These are phyloP conservation scores for Lachancea quebecensis DNA, from an alignment of 805 yeast species.

Conservation along the genomic window DNA sequence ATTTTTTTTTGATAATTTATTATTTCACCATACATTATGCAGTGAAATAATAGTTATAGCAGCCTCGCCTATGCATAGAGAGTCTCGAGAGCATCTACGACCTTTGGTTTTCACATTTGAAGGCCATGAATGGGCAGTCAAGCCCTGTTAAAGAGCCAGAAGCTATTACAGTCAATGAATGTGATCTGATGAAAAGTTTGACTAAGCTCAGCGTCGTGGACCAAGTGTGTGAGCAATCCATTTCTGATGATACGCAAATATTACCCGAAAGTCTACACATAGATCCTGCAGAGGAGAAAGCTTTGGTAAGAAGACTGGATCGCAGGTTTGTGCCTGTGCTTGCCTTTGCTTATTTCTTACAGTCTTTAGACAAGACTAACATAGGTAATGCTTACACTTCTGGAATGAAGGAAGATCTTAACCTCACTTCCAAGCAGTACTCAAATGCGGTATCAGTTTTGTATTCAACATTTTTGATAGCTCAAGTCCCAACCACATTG, in stretches of 20 bases:
- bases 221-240: background rate
- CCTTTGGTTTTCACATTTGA: background rate
- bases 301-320: slow-evolving; percentile 30
- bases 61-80: background rate
- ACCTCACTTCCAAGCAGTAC: slow-evolving; percentile 38
- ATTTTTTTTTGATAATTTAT: too few relatives aligned
- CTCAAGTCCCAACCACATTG: slow-evolving; percentile 39
- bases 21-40: too few relatives aligned
- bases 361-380: slow-evolving; percentile 39
- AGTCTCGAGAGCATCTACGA: too few relatives aligned
- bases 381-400: slow-evolving; percentile 45
- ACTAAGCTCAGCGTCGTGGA: background rate
- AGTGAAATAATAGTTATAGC: too few relatives aligned
- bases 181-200: background rate
- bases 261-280: slow-evolving; percentile 4
- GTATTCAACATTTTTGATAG: slow-evolving; percentile 39
- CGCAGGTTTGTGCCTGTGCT: slow-evolving; percentile 29
- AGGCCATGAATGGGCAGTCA: background rate
- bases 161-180: background rate
- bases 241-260: background rate
- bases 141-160: background rate
- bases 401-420: slow-evolving; percentile 37
- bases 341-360: slow-evolving; percentile 27
- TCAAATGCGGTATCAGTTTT: slow-evolving; percentile 39
- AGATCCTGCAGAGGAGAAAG: slow-evolving; percentile 16